A percentile compares a stretch with the other conserved stretches of the same genome.
phyloP scores from a whole-genome alignment of 345 rosid species.

The Camelina laxa region DNA sequence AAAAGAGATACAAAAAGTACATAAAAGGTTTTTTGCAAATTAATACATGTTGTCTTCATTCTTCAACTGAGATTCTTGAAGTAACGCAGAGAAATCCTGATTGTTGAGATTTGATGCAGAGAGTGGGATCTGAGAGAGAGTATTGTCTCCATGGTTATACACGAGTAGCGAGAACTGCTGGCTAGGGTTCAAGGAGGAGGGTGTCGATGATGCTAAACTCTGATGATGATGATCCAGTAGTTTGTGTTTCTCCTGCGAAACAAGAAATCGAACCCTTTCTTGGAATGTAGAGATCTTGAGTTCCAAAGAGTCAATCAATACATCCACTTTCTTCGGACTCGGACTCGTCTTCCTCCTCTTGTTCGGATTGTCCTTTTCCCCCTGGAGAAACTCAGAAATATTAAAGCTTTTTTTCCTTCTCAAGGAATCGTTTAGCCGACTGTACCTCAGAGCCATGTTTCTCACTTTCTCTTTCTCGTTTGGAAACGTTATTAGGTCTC shows the following conservation, averaged over 20 bases:
- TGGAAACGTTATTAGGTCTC: too few relatives aligned
- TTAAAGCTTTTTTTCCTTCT: too few relatives aligned
- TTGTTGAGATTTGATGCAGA: background rate
- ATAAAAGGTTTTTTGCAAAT: too few relatives aligned
- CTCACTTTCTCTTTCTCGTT: too few relatives aligned
- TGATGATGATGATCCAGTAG: too few relatives aligned
- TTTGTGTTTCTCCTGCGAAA: background rate
- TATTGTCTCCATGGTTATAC: slow-evolving; percentile 11
- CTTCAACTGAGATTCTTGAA: background rate
- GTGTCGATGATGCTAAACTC: too few relatives aligned
- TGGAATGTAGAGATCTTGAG: background rate
- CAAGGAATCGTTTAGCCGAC: too few relatives aligned
- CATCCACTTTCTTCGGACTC: background rate
- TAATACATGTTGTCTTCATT: too few relatives aligned
- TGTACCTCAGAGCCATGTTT: too few relatives aligned
- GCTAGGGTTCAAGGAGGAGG: slow-evolving; percentile 31
- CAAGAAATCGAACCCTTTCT: slow-evolving; percentile 7
- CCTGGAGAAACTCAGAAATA: too few relatives aligned
- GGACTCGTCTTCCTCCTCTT: background rate
- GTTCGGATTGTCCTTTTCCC: background rate
- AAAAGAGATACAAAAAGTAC: too few relatives aligned
- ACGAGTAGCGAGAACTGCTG: slow-evolving; percentile 13
- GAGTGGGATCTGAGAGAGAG: slow-evolving; percentile 17
- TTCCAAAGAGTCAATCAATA: slow-evolving; percentile 13
- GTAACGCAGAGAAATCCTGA: background rate